Evolutionary conservation across 2,329 filamentous ascomycete species (phyloP).

Genomic region (Helminthosporium solani): DNA sequence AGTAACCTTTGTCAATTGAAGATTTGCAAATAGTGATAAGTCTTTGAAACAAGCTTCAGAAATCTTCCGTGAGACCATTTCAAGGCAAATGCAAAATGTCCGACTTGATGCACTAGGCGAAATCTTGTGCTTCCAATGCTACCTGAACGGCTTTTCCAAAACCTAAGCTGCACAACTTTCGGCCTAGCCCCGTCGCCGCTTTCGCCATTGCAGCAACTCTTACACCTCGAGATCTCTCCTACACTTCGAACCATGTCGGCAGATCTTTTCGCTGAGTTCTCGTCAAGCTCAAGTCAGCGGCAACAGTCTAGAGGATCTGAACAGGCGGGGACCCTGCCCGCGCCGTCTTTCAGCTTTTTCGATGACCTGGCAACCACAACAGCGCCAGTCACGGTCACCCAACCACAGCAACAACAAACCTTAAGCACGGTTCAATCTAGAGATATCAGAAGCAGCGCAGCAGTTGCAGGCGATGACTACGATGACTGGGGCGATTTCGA

Average conservation of each 20-base stretch:
- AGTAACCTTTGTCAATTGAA: too few relatives aligned
- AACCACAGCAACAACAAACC: conserved; percentile 14
- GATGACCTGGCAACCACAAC: conserved; percentile 27
- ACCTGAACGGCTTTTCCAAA: too few relatives aligned
- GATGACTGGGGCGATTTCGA: conserved; percentile 48
- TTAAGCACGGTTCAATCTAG: conserved; percentile 4
- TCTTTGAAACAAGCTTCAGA: too few relatives aligned
- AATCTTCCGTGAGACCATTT: too few relatives aligned
- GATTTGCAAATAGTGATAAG: too few relatives aligned
- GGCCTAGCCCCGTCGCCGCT: conserved; percentile 21
- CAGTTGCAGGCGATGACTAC: conserved; percentile 21
- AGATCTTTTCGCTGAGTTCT: conserved; percentile 40
- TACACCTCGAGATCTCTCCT: background rate
- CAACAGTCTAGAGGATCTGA: conserved; percentile 3
- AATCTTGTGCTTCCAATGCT: too few relatives aligned
- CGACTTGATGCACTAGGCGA: too few relatives aligned
- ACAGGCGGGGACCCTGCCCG: conserved; percentile 10
- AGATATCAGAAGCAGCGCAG: background rate
- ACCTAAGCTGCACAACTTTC: background rate
- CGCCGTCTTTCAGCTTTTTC: conserved; percentile 37
- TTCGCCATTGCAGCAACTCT: conserved; percentile 15
- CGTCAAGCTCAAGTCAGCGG: conserved; percentile 17
- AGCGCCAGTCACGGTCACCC: conserved; percentile 15
- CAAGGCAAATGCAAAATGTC: too few relatives aligned
- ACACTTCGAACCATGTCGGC: conserved; percentile 32